phyloP scores from a whole-genome alignment of 1,284 basidiomycete genomes.

The Ceratobasidium sp. region DNA sequence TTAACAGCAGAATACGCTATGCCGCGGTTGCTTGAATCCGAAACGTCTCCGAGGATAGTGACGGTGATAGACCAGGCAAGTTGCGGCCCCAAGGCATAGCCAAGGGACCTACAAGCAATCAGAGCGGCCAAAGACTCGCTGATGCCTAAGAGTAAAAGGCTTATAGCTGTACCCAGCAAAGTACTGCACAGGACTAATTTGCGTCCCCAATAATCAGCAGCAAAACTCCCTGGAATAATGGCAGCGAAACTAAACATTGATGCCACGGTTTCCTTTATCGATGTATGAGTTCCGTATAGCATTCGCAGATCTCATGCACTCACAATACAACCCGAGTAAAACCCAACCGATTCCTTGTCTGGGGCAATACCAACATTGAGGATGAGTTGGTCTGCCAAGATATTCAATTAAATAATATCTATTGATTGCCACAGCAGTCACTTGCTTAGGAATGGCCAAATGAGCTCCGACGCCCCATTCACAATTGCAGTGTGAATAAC shows the following conservation, averaged over 20 bases:
- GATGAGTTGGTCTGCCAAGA: conserved; percentile 25
- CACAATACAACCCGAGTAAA: conserved; percentile 25
- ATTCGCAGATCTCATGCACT: neutral
- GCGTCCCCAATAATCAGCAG: conserved; percentile 16
- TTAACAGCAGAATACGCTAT: conserved; percentile 25
- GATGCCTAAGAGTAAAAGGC: conserved; percentile 11
- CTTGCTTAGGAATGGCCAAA: conserved; percentile 33
- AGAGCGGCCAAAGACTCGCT: conserved; percentile 5
- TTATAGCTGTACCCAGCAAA: conserved; percentile 15
- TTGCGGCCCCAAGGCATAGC: conserved; percentile 23
- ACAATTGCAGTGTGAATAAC: neutral
- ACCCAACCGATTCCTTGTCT: conserved; percentile 18
- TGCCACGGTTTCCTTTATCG: conserved; percentile 25
- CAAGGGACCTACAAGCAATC: conserved; percentile 15
- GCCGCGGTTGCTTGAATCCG: neutral
- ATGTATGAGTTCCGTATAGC: neutral
- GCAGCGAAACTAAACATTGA: conserved; percentile 27
- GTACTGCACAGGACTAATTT: conserved; percentile 11
- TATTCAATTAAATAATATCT: neutral
- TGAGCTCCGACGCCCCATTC: conserved; percentile 20
- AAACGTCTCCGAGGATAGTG: conserved; percentile 17
- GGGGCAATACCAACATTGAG: conserved; percentile 22
- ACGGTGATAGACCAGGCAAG: conserved; percentile 13
- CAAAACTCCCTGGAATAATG: conserved; percentile 20
- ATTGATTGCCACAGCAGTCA: neutral